Evolutionary conservation across 1,284 basidiomycete species (phyloP), one percentile per base, ranked within the genome.

Genomic region (Schizophyllum amplum): DNA sequence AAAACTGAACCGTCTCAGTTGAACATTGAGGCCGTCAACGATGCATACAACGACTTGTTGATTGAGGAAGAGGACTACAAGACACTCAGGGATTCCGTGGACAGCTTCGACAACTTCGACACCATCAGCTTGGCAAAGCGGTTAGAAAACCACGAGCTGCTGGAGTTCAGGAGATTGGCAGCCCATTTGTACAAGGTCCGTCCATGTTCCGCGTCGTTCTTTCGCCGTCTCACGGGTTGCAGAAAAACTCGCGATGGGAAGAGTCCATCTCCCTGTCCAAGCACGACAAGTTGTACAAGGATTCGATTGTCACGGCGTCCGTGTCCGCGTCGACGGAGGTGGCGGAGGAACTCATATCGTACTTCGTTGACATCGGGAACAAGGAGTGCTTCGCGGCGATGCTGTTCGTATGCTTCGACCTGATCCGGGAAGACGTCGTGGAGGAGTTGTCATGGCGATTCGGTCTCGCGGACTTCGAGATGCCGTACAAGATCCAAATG

Each of bases 51-150:
- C 68, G 92, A 94, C 66, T 76, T 99, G 27, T 78, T 99, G 56
- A 98, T 99, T 61, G 97, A 99, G 72, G 97, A 99, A 72, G 97
- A 99, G 72, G 96, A 99, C 71, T 94, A 94, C 76, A 94, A 96
- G 72, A 98, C 95, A 1, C 81, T 99, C 7, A 87, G 97, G 13
- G 94, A 94, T 68, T 94, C 92, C 22, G 94, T 99, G 61, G 95
- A 98, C 72, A 94, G 92, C 69, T 95, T 96, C 67, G 94, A 98
- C 74, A 98, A 97, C 75, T 99, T 98, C 78, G 93, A 99, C 73
- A 92, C 92, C 61, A 85, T 95, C 62, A 82, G 78, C 52, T 84
- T 99, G 25, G 96, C 97, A 2, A 82, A 83, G 65, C 83, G 91
- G 52, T 74, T 99, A 58, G 92, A 98, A 74, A 85, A 83, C 64